These are phyloP conservation scores for Acorus calamus DNA, from an alignment of 106 monocot genomes.

Conservation along the genomic window DNA sequence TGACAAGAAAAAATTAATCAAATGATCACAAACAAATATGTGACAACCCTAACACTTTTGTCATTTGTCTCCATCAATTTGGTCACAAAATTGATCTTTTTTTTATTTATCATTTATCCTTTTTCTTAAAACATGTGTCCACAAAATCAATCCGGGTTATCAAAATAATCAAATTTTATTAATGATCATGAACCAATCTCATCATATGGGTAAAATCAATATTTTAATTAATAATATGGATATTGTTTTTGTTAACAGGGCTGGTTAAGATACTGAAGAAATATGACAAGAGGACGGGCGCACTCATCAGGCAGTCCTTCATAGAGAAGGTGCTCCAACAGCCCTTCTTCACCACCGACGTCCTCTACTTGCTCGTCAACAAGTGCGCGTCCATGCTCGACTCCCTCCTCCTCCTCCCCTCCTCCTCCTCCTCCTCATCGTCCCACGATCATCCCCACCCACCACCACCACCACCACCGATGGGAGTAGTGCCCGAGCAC, in stretches of 20 bases:
- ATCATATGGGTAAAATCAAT: too few relatives aligned
- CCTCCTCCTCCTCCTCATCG: background rate
- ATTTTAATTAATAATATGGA: background rate
- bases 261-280: constrained; percentile 88
- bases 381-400: constrained; percentile 74
- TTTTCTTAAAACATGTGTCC: too few relatives aligned
- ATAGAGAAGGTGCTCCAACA: constrained; percentile 74
- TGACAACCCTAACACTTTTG: too few relatives aligned
- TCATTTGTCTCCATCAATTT: too few relatives aligned
- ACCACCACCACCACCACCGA: background rate
- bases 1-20: too few relatives aligned
- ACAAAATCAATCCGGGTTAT: too few relatives aligned
- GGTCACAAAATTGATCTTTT: too few relatives aligned
- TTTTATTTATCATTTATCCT: too few relatives aligned
- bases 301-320: constrained; percentile 66
- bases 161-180: too few relatives aligned
- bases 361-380: constrained; percentile 72
- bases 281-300: constrained; percentile 90
- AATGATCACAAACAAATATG: too few relatives aligned
- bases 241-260: constrained; percentile 29
- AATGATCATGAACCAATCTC: too few relatives aligned
- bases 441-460: background rate
- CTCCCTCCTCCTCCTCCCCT: constrained; percentile 53
- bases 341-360: constrained; percentile 83
- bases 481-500: constrained; percentile 25